phyloP scores from a whole-genome alignment of 306 rosid species.

The Gastrolobium bilobum region DNA sequence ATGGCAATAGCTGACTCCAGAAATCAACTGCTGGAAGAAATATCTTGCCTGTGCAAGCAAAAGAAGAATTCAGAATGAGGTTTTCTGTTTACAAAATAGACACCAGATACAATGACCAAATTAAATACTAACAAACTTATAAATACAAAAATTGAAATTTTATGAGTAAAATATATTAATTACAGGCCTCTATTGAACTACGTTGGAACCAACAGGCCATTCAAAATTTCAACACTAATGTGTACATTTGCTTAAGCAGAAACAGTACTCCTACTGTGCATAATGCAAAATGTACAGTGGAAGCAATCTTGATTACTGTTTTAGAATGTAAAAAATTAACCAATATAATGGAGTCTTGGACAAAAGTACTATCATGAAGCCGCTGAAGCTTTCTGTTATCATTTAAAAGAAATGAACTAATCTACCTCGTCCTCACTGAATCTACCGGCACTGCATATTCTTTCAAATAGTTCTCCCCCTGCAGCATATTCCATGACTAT shows the following conservation, averaged over 20 bases:
- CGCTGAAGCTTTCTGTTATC: conserved; percentile 10
- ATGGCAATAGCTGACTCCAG: conserved; percentile 98
- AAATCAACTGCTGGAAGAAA: conserved; percentile 92
- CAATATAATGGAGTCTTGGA: conserved; percentile 49
- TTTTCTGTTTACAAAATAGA: neutral
- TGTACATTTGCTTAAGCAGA: conserved; percentile 17
- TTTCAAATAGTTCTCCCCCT: conserved; percentile 95
- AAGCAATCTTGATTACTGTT: conserved; percentile 9
- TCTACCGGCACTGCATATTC: conserved; percentile 96
- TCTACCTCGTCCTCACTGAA: conserved; percentile 96
- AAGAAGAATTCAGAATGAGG: conserved; percentile 24
- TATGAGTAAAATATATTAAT: neutral
- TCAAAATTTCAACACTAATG: conserved; percentile 37
- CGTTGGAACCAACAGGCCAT: neutral
- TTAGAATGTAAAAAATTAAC: conserved; percentile 39
- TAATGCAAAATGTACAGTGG: conserved; percentile 35
- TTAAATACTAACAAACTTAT: conserved; percentile 1
- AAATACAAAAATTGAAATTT: neutral
- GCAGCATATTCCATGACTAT: conserved; percentile 99
- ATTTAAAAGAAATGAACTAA: conserved; percentile 2
- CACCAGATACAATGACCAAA: neutral
- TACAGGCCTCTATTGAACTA: neutral
- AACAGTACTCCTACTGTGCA: conserved; percentile 21
- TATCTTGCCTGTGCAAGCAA: conserved; percentile 74
- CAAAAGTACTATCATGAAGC: conserved; percentile 53